Base-by-base conservation (phyloP, 192 early-diverging fungal genomes). In the Cladochytrium replicatum region DNA sequence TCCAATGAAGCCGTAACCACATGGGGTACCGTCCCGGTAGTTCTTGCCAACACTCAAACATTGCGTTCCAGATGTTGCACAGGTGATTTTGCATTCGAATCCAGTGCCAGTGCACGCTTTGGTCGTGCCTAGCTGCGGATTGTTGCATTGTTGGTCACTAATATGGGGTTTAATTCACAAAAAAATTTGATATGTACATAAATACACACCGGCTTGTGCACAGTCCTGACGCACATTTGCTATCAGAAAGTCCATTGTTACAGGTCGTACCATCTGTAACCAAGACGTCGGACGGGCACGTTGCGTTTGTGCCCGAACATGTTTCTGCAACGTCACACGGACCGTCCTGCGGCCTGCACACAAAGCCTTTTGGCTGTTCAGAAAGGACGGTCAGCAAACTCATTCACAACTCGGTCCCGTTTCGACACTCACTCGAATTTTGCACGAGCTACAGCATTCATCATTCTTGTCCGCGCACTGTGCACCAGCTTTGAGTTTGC, bases 401-500 rank as follows among this genome's bases (percentile, higher is more conserved):
- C n/a, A n/a, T n/a, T n/a, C n/a, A n/a, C n/a, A n/a, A 37, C 13
- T 13, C 34, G 17, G 34, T 17, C 17, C 13, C 17, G 13, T 37
- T 13, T 17, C 17, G 13, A 37, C 13, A 17, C 13, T 37, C 13
- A 17, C 17, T 37, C 34, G 17, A 37, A 37, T 13, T 37, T 44
- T 26, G 11, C 32, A 57, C 55, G 17, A 86, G 2, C 49, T 27
- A 68, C 93, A 97, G 68, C 91, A 97, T 29, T 72, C 55, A 52
- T 89, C 89, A 62, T 92, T 91, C 45, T 61, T 54, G 54, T 89
- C 86, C 30, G 78, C 83, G 64, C 93, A 97, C 2, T 74, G 62
- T 6, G 89, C 84, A 7, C 77, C 81, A 0, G 50, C 9, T 48
- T 83, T 88, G 26, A 89, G 70, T 56, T 77, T 86, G 67, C 93